Evolutionary conservation across 1,139 yeast genomes (phyloP).

Genomic region (Scheffersomyces quercinus): DNA sequence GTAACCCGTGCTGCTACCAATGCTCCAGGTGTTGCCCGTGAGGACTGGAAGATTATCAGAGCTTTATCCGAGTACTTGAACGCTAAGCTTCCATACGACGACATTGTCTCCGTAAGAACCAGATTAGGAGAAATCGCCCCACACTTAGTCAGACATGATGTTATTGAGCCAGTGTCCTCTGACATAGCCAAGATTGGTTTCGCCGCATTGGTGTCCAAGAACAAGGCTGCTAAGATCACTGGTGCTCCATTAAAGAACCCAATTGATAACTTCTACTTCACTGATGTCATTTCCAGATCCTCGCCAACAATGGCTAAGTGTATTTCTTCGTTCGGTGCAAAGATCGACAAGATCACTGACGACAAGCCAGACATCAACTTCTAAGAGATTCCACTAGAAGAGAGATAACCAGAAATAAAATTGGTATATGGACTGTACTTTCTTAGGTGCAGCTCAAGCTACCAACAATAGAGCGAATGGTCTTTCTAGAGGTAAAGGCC

Average conservation of each 20-base stretch:
- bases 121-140: constrained; percentile 83
- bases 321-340: constrained; percentile 65
- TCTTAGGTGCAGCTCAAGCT: too few relatives aligned
- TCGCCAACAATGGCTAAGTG: constrained; percentile 92
- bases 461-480: too few relatives aligned
- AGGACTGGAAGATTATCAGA: constrained; percentile 88
- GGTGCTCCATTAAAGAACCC: constrained; percentile 65
- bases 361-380: constrained; percentile 46
- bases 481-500: too few relatives aligned
- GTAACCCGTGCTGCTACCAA: constrained; percentile 83
- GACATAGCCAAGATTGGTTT: constrained; percentile 64
- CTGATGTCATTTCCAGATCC: constrained; percentile 83
- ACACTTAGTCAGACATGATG: constrained; percentile 74
- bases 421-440: too few relatives aligned
- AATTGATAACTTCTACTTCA: constrained; percentile 81
- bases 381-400: constrained; percentile 11
- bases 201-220: constrained; percentile 42
- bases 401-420: too few relatives aligned
- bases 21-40: constrained; percentile 91
- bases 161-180: constrained; percentile 65
- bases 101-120: constrained; percentile 64
- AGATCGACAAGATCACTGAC: constrained; percentile 59
- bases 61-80: constrained; percentile 81
- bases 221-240: constrained; percentile 37
- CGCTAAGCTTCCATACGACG: constrained; percentile 76